These are phyloP conservation scores for Naganishia liquefaciens DNA, from an alignment of 1,284 basidiomycete genomes.

Conservation along the genomic window DNA sequence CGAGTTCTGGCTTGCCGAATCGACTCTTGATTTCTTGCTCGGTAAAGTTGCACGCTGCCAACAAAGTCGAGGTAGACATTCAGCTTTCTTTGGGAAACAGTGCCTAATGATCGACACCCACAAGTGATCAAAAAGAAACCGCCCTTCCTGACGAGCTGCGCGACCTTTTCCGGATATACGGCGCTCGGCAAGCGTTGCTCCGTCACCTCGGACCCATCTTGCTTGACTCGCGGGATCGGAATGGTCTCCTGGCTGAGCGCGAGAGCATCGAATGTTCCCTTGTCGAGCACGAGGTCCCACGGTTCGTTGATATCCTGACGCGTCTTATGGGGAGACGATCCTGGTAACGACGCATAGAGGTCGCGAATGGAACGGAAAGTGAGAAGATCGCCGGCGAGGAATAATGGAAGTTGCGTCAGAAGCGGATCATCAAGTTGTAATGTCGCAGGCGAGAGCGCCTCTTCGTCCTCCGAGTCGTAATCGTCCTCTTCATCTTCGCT, in stretches of 20 bases:
- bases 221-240: conserved; percentile 32
- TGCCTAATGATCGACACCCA: conserved; percentile 3
- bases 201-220: conserved; percentile 10
- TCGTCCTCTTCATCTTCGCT: conserved; percentile 46
- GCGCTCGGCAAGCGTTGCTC: conserved; percentile 46
- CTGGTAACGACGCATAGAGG: conserved; percentile 9
- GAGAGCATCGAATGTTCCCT: conserved; percentile 54
- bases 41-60: conserved; percentile 51
- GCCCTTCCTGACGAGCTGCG: conserved; percentile 45
- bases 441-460: conserved; percentile 10
- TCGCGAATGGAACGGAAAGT: conserved; percentile 19
- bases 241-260: conserved; percentile 43
- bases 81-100: neutral
- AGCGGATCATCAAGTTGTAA: conserved; percentile 21
- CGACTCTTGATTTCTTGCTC: conserved; percentile 51
- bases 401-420: conserved; percentile 15
- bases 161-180: conserved; percentile 50
- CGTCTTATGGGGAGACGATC: neutral
- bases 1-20: conserved; percentile 44
- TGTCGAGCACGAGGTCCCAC: conserved; percentile 54
- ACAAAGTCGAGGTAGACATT: neutral
- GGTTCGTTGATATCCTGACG: conserved; percentile 36
- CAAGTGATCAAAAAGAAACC: conserved; percentile 55
- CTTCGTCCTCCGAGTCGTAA: conserved; percentile 38
- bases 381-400: conserved; percentile 28